phyloP scores from a whole-genome alignment of 805 yeast genomes.

The Candida germanica region DNA sequence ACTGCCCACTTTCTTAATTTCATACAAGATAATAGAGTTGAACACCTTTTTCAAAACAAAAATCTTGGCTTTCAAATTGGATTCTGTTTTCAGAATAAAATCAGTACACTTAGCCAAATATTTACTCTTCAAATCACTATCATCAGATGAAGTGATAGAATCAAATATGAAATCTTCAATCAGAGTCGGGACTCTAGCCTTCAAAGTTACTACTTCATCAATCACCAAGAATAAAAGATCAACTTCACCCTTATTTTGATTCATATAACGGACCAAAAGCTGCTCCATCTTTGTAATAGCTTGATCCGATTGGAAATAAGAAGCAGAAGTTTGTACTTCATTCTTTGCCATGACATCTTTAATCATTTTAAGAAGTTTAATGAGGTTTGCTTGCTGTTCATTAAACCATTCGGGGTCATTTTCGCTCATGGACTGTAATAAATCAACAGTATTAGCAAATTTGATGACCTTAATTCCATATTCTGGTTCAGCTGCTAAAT shows the following conservation, averaged over 20 bases:
- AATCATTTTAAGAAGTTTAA: conserved; percentile 36
- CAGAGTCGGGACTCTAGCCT: conserved; percentile 42
- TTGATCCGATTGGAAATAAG: conserved; percentile 70
- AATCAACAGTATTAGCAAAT: conserved; percentile 70
- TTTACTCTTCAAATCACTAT: conserved; percentile 43
- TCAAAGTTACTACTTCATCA: conserved; percentile 41
- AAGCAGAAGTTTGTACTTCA: conserved; percentile 48
- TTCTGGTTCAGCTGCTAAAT: conserved; percentile 46
- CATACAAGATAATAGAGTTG: conserved; percentile 62
- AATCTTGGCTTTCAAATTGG: conserved; percentile 51
- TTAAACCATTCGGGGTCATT: conserved; percentile 59
- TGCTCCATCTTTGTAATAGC: conserved; percentile 61
- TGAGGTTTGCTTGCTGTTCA: conserved; percentile 44
- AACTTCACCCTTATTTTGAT: conserved; percentile 20
- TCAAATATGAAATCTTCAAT: conserved; percentile 59
- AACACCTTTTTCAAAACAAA: conserved; percentile 56
- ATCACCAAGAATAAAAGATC: conserved; percentile 30
- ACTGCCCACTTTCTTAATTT: conserved; percentile 49
- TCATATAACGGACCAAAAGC: conserved; percentile 28
- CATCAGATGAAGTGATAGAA: conserved; percentile 50
- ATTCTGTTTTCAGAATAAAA: conserved; percentile 43
- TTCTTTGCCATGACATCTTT: conserved; percentile 29
- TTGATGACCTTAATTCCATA: conserved; percentile 57
- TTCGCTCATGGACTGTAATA: conserved; percentile 51
- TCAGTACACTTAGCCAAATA: conserved; percentile 53